Conservation (phyloP, 2,329 filamentous ascomycete genomes). For the Fusarium lyarnte region DNA sequence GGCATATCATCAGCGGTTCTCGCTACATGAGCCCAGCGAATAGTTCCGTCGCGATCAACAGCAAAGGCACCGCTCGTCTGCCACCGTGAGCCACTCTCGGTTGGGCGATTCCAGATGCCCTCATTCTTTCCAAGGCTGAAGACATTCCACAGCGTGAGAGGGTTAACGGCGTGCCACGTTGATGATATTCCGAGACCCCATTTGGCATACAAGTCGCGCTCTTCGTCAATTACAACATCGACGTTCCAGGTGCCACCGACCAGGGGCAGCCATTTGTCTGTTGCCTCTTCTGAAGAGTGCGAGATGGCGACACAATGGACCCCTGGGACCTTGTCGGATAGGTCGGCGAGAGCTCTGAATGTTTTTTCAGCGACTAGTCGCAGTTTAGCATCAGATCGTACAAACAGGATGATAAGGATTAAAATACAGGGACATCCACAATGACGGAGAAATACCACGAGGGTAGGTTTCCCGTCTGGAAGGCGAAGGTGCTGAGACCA, state of each 20-base stretch:
- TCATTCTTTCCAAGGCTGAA: constrained; percentile 68
- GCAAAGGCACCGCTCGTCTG: constrained; percentile 74
- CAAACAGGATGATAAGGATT: neutral
- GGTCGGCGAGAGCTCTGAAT: constrained; percentile 63
- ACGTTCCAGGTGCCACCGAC: constrained; percentile 67
- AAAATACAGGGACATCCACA: constrained; percentile 76
- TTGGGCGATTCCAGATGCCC: constrained; percentile 72
- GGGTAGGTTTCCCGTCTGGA: constrained; percentile 63
- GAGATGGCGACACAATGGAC: constrained; percentile 70
- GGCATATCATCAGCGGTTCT: constrained; percentile 47
- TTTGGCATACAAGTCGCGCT: constrained; percentile 67
- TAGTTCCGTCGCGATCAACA: constrained; percentile 45
- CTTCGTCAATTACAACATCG: constrained; percentile 67
- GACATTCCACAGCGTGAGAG: constrained; percentile 64
- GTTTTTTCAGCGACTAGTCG: constrained; percentile 72
- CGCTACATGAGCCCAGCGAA: constrained; percentile 46
- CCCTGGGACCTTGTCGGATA: constrained; percentile 59
- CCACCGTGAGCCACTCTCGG: constrained; percentile 74
- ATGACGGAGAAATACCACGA: constrained; percentile 76
- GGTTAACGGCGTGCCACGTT: constrained; percentile 71
- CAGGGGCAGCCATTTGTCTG: constrained; percentile 65
- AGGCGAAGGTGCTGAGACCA: constrained; percentile 61
- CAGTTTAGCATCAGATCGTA: neutral
- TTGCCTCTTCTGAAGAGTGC: constrained; percentile 63
- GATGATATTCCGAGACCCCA: constrained; percentile 73